A percentile compares a stretch with the other conserved stretches of the same genome.
Evolutionary conservation across 768 basidiomycete species (phyloP).

Genomic region (Phanerochaete sordida): DNA sequence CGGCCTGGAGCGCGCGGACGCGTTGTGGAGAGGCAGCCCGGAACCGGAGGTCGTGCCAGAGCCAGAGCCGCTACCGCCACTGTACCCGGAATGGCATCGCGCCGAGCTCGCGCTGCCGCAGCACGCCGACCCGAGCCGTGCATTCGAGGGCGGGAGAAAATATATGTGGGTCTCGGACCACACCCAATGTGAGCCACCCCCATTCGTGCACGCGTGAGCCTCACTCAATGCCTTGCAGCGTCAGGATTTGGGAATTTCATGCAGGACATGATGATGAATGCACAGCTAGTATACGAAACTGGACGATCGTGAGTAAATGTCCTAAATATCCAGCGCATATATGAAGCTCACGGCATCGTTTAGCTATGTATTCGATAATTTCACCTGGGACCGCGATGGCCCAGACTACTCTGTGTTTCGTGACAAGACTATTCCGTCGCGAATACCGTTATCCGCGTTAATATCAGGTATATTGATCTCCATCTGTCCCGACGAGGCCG

Average conservation of each 20-base stretch:
- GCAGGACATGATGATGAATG: slow-evolving; percentile 54
- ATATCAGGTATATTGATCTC: slow-evolving; percentile 39
- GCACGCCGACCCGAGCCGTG: slow-evolving; percentile 24
- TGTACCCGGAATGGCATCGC: slow-evolving; percentile 23
- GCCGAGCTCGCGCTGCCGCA: slow-evolving; percentile 28
- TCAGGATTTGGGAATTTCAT: slow-evolving; percentile 38
- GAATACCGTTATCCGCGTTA: slow-evolving; percentile 51
- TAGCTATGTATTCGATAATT: slow-evolving; percentile 54
- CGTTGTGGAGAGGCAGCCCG: no score
- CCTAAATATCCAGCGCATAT: background rate
- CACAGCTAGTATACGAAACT: slow-evolving; percentile 43
- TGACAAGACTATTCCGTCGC: slow-evolving; percentile 48
- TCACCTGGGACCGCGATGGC: slow-evolving; percentile 46
- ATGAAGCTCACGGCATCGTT: background rate
- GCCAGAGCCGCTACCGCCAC: slow-evolving; percentile 24
- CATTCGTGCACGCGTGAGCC: background rate
- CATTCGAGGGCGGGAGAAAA: slow-evolving; percentile 24
- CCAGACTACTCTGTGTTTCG: slow-evolving; percentile 46
- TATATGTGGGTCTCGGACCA: slow-evolving; percentile 52
- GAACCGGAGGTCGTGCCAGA: no score
- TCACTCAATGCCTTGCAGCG: slow-evolving; percentile 18
- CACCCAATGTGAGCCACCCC: slow-evolving; percentile 30
- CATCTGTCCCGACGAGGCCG: background rate
- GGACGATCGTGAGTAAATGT: slow-evolving; percentile 43
- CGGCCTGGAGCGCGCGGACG: no score